Evolutionary conservation across 306 rosid species (phyloP).

Genomic region (Cyclanthera cordifolia): DNA sequence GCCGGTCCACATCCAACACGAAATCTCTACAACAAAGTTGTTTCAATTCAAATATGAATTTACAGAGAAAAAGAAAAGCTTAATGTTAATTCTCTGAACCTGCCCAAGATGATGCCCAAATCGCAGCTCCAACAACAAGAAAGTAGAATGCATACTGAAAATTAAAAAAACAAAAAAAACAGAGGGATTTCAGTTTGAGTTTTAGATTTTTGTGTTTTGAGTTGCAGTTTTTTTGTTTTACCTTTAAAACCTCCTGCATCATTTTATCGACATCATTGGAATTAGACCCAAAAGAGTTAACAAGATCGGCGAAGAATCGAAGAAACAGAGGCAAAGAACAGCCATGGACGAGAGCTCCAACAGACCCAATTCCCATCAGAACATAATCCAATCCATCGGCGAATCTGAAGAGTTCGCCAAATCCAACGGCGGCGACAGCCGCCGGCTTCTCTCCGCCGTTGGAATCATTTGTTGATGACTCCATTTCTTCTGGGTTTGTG

Average conservation of each 20-base stretch:
- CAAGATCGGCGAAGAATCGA: constrained; percentile 96
- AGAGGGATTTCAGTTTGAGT: constrained; percentile 1
- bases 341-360: constrained; percentile 87
- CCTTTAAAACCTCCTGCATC: constrained; percentile 90
- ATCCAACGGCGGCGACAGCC: constrained; percentile 42
- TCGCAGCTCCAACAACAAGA: constrained; percentile 94
- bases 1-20: constrained; percentile 99
- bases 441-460: constrained; percentile 43
- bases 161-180: no score
- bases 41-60: background rate
- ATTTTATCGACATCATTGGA: constrained; percentile 67
- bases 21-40: constrained; percentile 73
- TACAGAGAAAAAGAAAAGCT: background rate
- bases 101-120: constrained; percentile 99
- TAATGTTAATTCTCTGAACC: constrained; percentile 31
- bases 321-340: constrained; percentile 86
- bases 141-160: constrained; percentile 95
- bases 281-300: constrained; percentile 85
- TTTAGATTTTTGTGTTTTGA: background rate
- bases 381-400: constrained; percentile 87
- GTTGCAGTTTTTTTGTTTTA: constrained; percentile 7
- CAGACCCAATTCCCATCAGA: constrained; percentile 71
- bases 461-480: constrained; percentile 18
- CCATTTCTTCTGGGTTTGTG: constrained; percentile 29
- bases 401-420: constrained; percentile 65